These are phyloP conservation scores for Russula compacta DNA, from an alignment of 768 basidiomycete species.

Conservation along the genomic window DNA sequence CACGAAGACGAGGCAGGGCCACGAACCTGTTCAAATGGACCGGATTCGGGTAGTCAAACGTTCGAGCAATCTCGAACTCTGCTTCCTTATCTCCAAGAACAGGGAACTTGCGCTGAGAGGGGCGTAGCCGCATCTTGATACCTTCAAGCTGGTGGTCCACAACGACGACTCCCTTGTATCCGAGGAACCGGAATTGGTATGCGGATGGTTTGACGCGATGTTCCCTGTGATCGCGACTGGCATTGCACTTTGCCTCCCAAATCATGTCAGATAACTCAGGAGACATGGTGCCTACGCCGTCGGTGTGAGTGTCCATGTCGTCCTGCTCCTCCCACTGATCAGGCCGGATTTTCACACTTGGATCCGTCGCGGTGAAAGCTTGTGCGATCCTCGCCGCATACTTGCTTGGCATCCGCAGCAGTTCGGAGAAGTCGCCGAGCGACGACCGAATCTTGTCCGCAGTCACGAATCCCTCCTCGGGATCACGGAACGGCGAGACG, in stretches of 20 bases:
- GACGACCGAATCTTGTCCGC: conserved; percentile 50
- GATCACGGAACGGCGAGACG: conserved; percentile 50
- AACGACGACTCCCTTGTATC: conserved; percentile 70
- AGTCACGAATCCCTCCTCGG: conserved; percentile 36
- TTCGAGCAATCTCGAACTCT: conserved; percentile 66
- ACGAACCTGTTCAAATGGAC: conserved; percentile 66
- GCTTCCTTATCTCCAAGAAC: conserved; percentile 34
- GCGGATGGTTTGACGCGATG: conserved; percentile 22
- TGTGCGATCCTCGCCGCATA: conserved; percentile 78
- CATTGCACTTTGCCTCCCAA: conserved; percentile 45
- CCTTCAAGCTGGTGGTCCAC: conserved; percentile 53
- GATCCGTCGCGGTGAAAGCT: conserved; percentile 76
- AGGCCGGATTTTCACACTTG: conserved; percentile 47
- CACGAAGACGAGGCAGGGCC: not conserved
- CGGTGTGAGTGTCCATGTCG: conserved; percentile 58
- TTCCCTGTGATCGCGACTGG: conserved; percentile 13
- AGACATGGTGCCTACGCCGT: conserved; percentile 77
- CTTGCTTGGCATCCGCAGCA: conserved; percentile 50
- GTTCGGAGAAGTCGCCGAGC: conserved; percentile 58
- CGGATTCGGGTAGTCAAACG: conserved; percentile 48
- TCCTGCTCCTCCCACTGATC: conserved; percentile 55
- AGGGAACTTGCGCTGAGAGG: conserved; percentile 71
- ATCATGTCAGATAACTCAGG: conserved; percentile 46
- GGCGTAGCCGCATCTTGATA: conserved; percentile 59
- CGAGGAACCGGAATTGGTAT: conserved; percentile 78